Evolutionary conservation across 495 filamentous ascomycete genomes (phyloP).

Genomic region (Penicillium steckii): DNA sequence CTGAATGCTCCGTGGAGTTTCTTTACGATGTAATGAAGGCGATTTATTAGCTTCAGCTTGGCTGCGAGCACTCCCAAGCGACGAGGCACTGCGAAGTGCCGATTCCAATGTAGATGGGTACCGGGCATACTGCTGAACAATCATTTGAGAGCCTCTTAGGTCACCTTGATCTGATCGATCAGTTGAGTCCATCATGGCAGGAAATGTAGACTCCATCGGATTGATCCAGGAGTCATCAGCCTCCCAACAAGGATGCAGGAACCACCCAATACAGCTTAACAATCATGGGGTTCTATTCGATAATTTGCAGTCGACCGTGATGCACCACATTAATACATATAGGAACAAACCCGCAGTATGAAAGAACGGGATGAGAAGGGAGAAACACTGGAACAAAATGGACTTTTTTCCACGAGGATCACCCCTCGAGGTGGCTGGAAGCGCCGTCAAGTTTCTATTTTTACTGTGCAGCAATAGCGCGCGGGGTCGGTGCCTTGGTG

Average conservation of each 20-base stretch:
- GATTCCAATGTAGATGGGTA: slow-evolving; percentile 42
- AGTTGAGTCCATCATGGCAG: slow-evolving; percentile 30
- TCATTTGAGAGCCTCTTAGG: slow-evolving; percentile 31
- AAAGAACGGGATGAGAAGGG: background rate
- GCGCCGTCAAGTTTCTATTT: slow-evolving; percentile 29
- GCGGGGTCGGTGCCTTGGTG: background rate
- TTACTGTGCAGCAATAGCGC: slow-evolving; percentile 12
- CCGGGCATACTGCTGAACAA: slow-evolving; percentile 46
- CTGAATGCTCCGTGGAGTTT: slow-evolving; percentile 44
- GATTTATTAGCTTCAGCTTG: slow-evolving; percentile 39
- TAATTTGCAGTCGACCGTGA: background rate
- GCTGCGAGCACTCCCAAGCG: slow-evolving; percentile 41
- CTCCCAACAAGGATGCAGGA: slow-evolving; percentile 5
- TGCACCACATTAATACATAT: too few relatives aligned
- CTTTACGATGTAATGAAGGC: slow-evolving; percentile 42
- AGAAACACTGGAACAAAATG: background rate
- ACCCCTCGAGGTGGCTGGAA: slow-evolving; percentile 30
- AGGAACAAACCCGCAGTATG: too few relatives aligned
- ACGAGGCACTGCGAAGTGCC: slow-evolving; percentile 43
- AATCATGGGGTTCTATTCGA: background rate
- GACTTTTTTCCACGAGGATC: slow-evolving; percentile 19
- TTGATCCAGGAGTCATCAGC: background rate
- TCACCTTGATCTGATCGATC: slow-evolving; percentile 32
- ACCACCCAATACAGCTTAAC: background rate
- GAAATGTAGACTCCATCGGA: slow-evolving; percentile 35